phyloP scores from a whole-genome alignment of 257 asterid genomes.

The Solanum lignicaule region DNA sequence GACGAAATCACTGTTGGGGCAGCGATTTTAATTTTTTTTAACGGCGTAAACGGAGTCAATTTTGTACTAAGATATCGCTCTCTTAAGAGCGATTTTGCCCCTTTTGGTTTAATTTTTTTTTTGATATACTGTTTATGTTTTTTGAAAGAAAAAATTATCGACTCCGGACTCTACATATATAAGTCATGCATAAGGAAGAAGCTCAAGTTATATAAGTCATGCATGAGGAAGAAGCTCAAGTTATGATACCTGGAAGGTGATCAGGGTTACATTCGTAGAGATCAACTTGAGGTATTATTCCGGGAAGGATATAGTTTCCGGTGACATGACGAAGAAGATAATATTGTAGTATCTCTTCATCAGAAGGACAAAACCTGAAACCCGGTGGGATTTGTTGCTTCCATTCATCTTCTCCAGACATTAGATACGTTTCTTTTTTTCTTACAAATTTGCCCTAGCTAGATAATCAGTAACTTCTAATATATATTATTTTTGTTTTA shows the following conservation, averaged over 20 bases:
- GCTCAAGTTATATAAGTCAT: not conserved
- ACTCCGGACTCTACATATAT: too few relatives aligned
- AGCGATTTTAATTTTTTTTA: too few relatives aligned
- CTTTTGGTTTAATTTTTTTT: too few relatives aligned
- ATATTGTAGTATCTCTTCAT: not conserved
- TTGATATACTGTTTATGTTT: too few relatives aligned
- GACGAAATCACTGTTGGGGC: too few relatives aligned
- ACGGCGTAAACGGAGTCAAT: too few relatives aligned
- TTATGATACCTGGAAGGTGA: not conserved
- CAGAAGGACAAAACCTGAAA: not conserved
- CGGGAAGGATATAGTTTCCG: not conserved
- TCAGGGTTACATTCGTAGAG: not conserved
- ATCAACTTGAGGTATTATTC: not conserved
- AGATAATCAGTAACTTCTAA: not conserved
- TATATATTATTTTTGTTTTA: not conserved
- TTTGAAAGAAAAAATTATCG: too few relatives aligned
- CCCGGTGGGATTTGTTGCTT: not conserved
- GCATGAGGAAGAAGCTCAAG: not conserved
- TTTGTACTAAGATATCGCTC: too few relatives aligned
- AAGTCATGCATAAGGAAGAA: not conserved
- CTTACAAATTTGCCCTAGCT: not conserved
- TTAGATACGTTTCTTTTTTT: not conserved
- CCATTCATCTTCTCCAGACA: not conserved
- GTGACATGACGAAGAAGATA: not conserved
- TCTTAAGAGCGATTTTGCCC: too few relatives aligned